Conservation (phyloP, 2,329 filamentous ascomycete species). For the Fusarium napiforme region DNA sequence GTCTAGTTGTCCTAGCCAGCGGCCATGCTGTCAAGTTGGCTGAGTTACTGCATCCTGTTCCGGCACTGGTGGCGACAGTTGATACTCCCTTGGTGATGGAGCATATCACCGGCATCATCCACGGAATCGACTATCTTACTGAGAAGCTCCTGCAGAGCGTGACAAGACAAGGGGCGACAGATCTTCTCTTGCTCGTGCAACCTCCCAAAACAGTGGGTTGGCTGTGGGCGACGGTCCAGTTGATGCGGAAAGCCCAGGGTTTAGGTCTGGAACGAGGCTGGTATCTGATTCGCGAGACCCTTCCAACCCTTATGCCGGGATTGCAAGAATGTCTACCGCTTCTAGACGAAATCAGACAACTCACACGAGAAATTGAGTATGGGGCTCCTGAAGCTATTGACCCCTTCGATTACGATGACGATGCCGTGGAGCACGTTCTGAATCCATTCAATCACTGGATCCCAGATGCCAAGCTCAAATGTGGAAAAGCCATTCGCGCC, state of each 20-base stretch:
- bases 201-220: neutral
- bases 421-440: neutral
- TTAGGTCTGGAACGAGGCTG: neutral
- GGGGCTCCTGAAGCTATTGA: rapidly evolving
- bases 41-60: neutral
- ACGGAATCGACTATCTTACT: neutral
- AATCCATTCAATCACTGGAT: neutral
- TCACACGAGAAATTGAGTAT: neutral
- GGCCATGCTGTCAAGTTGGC: neutral
- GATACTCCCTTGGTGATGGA: neutral
- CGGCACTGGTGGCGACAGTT: neutral
- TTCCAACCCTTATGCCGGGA: neutral
- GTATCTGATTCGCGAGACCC: rapidly evolving
- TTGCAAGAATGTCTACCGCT: neutral
- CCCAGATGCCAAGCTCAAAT: neutral
- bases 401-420: neutral
- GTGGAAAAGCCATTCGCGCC: neutral
- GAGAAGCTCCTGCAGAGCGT: neutral
- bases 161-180: neutral
- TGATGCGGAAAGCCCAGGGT: neutral
- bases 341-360: no score
- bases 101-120: neutral
- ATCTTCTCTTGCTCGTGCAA: rapidly evolving
- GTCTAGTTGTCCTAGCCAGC: neutral
- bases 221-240: neutral